A percentile compares a stretch with the other conserved stretches of the same genome.
Evolutionary conservation across 2,329 filamentous ascomycete genomes (phyloP).

Genomic region (Clonostachys byssicola): DNA sequence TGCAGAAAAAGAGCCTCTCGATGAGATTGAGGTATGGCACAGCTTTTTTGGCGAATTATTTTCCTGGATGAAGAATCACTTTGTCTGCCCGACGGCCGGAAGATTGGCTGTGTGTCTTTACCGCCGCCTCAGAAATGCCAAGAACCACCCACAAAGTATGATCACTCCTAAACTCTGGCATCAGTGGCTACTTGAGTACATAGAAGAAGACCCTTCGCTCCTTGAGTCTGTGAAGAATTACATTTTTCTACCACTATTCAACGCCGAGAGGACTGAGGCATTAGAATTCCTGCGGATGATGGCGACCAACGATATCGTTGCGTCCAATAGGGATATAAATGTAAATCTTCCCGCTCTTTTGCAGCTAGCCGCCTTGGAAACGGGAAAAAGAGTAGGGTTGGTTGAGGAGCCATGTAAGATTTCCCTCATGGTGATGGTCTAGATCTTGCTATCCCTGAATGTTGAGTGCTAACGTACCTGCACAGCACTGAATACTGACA

Average conservation of each 20-base stretch:
- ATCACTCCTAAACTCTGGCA: conserved; percentile 44
- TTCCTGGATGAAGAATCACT: conserved; percentile 27
- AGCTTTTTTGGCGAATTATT: not conserved
- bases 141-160: conserved; percentile 12
- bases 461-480: conserved; percentile 7
- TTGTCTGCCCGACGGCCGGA: conserved; percentile 56
- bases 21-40: not conserved
- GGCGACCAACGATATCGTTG: conserved; percentile 43
- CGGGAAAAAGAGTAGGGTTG: conserved; percentile 65
- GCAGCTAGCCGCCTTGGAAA: conserved; percentile 63
- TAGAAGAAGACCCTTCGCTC: conserved; percentile 42
- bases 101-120: conserved; percentile 58
- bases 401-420: conserved; percentile 61
- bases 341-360: conserved; percentile 52
- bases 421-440: not conserved
- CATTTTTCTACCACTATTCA: conserved; percentile 59
- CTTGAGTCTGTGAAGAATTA: conserved; percentile 63
- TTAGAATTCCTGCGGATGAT: conserved; percentile 54
- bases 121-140: conserved; percentile 31
- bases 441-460: not conserved
- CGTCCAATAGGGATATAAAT: conserved; percentile 32
- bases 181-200: conserved; percentile 47
- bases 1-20: not conserved
- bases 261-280: conserved; percentile 46
- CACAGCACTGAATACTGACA: conserved; percentile 16